Base-by-base conservation (phyloP, 371 early-diverging fungal species). In the Fennellomyces sp. region DNA sequence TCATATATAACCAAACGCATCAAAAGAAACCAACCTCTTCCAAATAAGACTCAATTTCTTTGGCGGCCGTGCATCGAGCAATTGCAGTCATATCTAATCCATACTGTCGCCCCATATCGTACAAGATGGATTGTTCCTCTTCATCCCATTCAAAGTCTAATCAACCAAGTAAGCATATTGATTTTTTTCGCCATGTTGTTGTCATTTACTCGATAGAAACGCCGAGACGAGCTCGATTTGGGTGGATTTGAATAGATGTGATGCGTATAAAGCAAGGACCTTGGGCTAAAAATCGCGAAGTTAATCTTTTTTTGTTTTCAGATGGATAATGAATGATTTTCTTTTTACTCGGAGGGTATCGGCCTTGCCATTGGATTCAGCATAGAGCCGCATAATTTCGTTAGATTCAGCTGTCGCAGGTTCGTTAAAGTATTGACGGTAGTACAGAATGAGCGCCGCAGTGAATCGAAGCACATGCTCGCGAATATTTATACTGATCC, bases 141-240 rank as follows among this genome's bases (percentile, higher is more conserved):
- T 56, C 51, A 19, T 70, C 70, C 19, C 70, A 66, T 15, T 60
- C 56, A 64, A 60, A 65, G 3, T 52, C 68, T 68, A 21, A 51
- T 19, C 15, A 52, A 35, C 10, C 26, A 7, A 31, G 29, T 30
- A 28, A 15, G 26, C n/a, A 36, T 19, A 36, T 15, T 25, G 31
- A 29, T n/a, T 5, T 31, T 1, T 36, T 27, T 10, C 15, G 8
- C 19, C 19, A 49, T 5, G 29, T 1, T 3, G 15, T 21, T 25
- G 19, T 11, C 17, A 45, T 31, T 52, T 60, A 65, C 70, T 58
- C 42, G 68, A 27, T 5, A 72, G 58, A 45, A 72, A 72, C 7
- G 57, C 38, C n/a, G 68, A 68, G 17, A 57, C 64, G 1, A 68
- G 49, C 2, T 21, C 49, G 5, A 60, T 49, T 38, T 72, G 72